Percentiles rank a stretch among this genome's conserved stretches.
These are phyloP conservation scores for Nitzschia inconspicua DNA, from an alignment of 108 stramenopile species.

Conservation along the genomic window DNA sequence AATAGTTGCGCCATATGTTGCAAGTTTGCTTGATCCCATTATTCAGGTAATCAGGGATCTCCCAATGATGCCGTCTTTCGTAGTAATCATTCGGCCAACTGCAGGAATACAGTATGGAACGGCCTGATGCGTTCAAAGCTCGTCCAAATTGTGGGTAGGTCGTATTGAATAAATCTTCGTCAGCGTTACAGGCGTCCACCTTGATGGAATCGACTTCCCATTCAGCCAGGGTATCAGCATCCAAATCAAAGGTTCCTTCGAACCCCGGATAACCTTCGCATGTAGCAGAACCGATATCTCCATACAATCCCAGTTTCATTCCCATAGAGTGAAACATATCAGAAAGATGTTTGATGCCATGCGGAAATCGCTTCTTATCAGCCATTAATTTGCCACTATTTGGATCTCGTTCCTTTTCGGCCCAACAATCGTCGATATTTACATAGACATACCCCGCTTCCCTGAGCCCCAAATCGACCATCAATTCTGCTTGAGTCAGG, in stretches of 20 bases:
- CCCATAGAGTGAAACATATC: conserved; percentile 35
- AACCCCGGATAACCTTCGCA: conserved; percentile 47
- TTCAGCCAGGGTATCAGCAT: conserved; percentile 40
- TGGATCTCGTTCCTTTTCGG: background rate
- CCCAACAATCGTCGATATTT: conserved; percentile 65
- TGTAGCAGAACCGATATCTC: conserved; percentile 35
- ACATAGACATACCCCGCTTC: conserved; percentile 50
- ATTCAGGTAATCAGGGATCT: conserved; percentile 24
- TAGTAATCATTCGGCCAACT: conserved; percentile 39
- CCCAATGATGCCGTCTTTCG: conserved; percentile 20
- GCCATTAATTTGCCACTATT: conserved; percentile 22
- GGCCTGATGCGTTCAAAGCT: conserved; percentile 47
- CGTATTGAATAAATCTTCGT: background rate
- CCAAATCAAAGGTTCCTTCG: conserved; percentile 32
- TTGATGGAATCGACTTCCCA: conserved; percentile 52
- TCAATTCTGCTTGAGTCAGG: background rate
- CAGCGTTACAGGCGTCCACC: conserved; percentile 43
- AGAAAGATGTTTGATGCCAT: conserved; percentile 35
- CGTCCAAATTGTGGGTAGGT: conserved; percentile 30
- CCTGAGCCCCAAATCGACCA: conserved; percentile 10
- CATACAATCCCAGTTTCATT: conserved; percentile 56
- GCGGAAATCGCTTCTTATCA: conserved; percentile 40
- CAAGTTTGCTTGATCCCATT: conserved; percentile 19
- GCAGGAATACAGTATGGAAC: conserved; percentile 49
- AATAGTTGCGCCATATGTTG: conserved; percentile 47